phyloP scores from a whole-genome alignment of 148 eudicot species.

The Rhododendron molle region DNA sequence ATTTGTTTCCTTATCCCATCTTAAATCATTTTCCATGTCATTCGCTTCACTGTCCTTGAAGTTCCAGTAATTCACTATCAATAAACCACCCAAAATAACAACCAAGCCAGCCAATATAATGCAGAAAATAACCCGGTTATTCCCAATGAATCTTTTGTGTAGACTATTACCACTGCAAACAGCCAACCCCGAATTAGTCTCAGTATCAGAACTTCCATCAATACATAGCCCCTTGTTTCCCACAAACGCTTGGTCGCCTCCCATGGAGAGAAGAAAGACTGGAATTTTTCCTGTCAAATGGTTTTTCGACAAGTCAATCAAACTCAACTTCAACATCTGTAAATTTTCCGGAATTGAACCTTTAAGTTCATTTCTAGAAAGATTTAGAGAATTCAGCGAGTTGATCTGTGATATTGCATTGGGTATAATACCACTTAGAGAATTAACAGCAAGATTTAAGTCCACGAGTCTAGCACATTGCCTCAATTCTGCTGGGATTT shows the following conservation, averaged over 20 bases:
- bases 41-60: conserved; percentile 31
- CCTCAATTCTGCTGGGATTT: conserved; percentile 59
- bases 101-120: conserved; percentile 41
- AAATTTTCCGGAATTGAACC: conserved; percentile 62
- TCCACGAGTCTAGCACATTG: conserved; percentile 64
- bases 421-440: conserved; percentile 59
- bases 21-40: conserved; percentile 19
- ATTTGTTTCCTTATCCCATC: conserved; percentile 28
- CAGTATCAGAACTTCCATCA: conserved; percentile 21
- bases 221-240: conserved; percentile 72
- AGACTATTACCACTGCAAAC: conserved; percentile 30
- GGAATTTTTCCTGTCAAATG: conserved; percentile 70
- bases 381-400: conserved; percentile 78
- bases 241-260: conserved; percentile 50
- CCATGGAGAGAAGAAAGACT: conserved; percentile 43
- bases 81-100: conserved; percentile 36
- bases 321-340: conserved; percentile 61
- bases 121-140: conserved; percentile 31
- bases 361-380: conserved; percentile 57
- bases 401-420: conserved; percentile 37
- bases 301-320: conserved; percentile 67
- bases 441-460: conserved; percentile 64
- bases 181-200: conserved; percentile 22
- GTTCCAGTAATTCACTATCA: conserved; percentile 49
- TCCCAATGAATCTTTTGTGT: conserved; percentile 22